These are phyloP conservation scores for Pythium phragmiticola DNA, from an alignment of 352 stramenopile genomes.

Conservation along the genomic window DNA sequence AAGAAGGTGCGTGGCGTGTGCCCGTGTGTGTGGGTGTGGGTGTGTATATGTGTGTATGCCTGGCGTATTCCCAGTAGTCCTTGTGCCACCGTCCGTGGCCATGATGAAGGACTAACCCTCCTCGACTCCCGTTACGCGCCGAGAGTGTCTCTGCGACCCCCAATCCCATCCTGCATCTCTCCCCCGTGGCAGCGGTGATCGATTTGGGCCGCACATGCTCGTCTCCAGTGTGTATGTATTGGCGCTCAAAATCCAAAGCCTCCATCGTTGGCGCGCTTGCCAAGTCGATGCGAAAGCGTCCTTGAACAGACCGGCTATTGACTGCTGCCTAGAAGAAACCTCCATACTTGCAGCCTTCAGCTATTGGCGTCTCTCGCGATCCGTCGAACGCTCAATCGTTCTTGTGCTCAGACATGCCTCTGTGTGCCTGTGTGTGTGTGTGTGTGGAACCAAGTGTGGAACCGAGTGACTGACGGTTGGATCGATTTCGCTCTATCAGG, in stretches of 20 bases:
- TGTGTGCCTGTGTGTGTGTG: conserved; percentile 18
- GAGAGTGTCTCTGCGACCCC: conserved; percentile 46
- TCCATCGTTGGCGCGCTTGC: conserved; percentile 35
- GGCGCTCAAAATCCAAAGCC: conserved; percentile 82
- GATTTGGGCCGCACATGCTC: conserved; percentile 73
- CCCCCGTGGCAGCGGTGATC: conserved; percentile 51
- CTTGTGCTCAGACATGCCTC: conserved; percentile 86
- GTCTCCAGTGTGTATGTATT: conserved; percentile 21
- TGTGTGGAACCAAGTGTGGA: conserved; percentile 8
- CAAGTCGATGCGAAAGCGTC: conserved; percentile 59
- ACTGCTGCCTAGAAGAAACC: conserved; percentile 71
- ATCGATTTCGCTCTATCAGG: conserved; percentile 33
- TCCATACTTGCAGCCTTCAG: conserved; percentile 81
- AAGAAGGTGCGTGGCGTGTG: conserved; percentile 74
- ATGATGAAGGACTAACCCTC: conserved; percentile 90
- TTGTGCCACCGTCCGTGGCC: conserved; percentile 69
- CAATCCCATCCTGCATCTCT: conserved; percentile 54
- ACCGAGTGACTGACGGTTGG: not conserved
- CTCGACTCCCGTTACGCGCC: conserved; percentile 88
- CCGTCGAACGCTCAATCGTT: conserved; percentile 83
- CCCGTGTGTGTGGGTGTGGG: conserved; percentile 8
- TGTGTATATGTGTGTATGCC: conserved; percentile 24
- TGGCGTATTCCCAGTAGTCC: conserved; percentile 88
- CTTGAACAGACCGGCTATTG: conserved; percentile 94
- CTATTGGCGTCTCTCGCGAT: conserved; percentile 73